These are phyloP conservation scores for Neurospora terricola DNA, from an alignment of 495 filamentous ascomycete species.

Conservation along the genomic window DNA sequence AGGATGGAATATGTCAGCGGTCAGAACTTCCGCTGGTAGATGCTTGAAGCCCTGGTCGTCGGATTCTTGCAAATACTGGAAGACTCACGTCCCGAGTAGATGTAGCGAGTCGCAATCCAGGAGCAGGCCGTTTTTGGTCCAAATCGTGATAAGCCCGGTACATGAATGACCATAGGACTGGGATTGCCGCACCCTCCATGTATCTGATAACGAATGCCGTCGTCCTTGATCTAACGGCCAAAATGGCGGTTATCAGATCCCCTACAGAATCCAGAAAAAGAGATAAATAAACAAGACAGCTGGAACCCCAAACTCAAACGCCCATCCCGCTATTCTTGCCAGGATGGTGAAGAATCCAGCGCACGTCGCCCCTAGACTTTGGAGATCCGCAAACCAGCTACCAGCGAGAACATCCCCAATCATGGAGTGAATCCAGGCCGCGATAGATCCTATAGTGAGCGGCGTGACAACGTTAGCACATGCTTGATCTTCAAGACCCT, in stretches of 20 bases:
- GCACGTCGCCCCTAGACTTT: neutral
- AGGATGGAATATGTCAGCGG: neutral
- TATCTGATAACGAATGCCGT: neutral
- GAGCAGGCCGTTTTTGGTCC: too few species aligned
- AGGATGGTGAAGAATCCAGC: neutral
- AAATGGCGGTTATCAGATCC: neutral
- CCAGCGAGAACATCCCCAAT: neutral
- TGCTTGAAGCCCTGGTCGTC: rapidly evolving
- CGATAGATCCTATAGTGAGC: neutral
- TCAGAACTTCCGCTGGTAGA: rapidly evolving
- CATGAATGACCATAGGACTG: too few species aligned
- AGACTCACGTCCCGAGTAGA: neutral
- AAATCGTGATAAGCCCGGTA: too few species aligned
- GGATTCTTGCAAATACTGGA: neutral
- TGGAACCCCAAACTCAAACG: too few species aligned
- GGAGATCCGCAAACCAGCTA: neutral
- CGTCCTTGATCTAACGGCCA: rapidly evolving
- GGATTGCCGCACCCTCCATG: neutral
- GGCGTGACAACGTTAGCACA: neutral
- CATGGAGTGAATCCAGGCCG: neutral
- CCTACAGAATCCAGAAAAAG: too few species aligned
- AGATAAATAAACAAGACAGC: too few species aligned
- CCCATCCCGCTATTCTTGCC: neutral
- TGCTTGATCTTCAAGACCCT: neutral
- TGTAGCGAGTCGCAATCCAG: too few species aligned